Percentiles rank a stretch among this genome's conserved stretches.
Evolutionary conservation across 768 basidiomycete species (phyloP).

Genomic region (Tylopilus felleus): DNA sequence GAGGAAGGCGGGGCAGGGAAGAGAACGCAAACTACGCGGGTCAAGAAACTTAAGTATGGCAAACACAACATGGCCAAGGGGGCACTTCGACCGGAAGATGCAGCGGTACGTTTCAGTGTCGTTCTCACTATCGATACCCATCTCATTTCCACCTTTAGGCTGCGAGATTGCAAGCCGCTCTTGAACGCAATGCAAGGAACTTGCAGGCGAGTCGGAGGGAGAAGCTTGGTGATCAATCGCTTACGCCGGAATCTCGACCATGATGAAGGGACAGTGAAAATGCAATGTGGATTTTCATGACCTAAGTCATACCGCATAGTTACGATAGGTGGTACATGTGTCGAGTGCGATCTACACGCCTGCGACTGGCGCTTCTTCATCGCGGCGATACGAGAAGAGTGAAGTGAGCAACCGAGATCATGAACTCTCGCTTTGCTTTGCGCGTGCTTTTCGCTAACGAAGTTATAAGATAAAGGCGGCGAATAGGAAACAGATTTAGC

Average conservation of each 20-base stretch:
- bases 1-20: constrained; percentile 27
- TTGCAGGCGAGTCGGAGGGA: constrained; percentile 28
- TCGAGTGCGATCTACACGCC: constrained; percentile 10
- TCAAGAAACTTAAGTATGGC: constrained; percentile 56
- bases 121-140: background rate
- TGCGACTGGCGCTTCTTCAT: constrained; percentile 3
- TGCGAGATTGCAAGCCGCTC: constrained; percentile 59
- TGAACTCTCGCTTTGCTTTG: constrained; percentile 54
- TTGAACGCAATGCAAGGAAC: constrained; percentile 44
- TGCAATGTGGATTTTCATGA: constrained; percentile 10
- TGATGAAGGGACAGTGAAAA: constrained; percentile 3
- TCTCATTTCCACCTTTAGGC: constrained; percentile 44
- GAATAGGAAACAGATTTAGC: constrained; percentile 23
- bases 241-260: constrained; percentile 19
- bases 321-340: constrained; percentile 23
- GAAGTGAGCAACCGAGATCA: constrained; percentile 12
- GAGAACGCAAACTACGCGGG: constrained; percentile 38
- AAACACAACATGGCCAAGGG: constrained; percentile 92
- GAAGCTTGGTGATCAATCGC: constrained; percentile 18
- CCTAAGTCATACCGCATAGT: constrained; percentile 17
- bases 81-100: constrained; percentile 76
- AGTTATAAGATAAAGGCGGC: background rate
- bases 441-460: constrained; percentile 61
- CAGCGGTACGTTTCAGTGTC: constrained; percentile 51
- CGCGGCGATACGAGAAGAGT: background rate